Evolutionary conservation across 2,329 filamentous ascomycete genomes (phyloP).

Genomic region (Fusarium subtropicale): DNA sequence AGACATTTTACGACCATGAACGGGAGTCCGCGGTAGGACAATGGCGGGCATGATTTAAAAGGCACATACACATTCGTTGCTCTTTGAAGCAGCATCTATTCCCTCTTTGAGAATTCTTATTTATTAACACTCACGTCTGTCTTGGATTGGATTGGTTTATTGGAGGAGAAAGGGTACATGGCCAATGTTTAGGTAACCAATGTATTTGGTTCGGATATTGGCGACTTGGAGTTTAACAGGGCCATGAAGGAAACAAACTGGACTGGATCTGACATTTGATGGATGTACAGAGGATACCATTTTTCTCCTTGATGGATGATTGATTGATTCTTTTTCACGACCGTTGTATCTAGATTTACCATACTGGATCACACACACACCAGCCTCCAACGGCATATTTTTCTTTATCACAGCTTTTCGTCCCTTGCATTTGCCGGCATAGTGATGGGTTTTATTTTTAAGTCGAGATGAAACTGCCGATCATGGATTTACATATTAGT

Average conservation of each 20-base stretch:
- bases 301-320: constrained; percentile 36
- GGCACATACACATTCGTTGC: constrained; percentile 29
- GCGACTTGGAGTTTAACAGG: constrained; percentile 44
- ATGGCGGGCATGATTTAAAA: constrained; percentile 27
- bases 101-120: constrained; percentile 28
- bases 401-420: constrained; percentile 16
- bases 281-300: constrained; percentile 39
- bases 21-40: constrained; percentile 32
- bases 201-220: constrained; percentile 12
- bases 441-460: constrained; percentile 10
- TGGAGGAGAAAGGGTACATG: constrained; percentile 27
- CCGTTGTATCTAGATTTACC: constrained; percentile 47
- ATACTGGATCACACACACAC: constrained; percentile 34
- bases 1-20: constrained; percentile 45
- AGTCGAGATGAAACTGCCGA: constrained; percentile 20
- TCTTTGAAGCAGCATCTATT: constrained; percentile 28
- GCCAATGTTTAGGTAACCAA: constrained; percentile 26
- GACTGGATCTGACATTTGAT: constrained; percentile 22
- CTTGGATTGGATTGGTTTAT: constrained; percentile 17
- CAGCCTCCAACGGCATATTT: constrained; percentile 44
- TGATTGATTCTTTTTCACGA: constrained; percentile 41
- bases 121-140: constrained; percentile 35
- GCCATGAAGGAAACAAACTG: constrained; percentile 29
- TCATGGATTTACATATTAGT: constrained; percentile 7
- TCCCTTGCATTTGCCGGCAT: not conserved